These are phyloP conservation scores for Cotoneaster glaucophyllus DNA, from an alignment of 306 rosid genomes.

Conservation along the genomic window DNA sequence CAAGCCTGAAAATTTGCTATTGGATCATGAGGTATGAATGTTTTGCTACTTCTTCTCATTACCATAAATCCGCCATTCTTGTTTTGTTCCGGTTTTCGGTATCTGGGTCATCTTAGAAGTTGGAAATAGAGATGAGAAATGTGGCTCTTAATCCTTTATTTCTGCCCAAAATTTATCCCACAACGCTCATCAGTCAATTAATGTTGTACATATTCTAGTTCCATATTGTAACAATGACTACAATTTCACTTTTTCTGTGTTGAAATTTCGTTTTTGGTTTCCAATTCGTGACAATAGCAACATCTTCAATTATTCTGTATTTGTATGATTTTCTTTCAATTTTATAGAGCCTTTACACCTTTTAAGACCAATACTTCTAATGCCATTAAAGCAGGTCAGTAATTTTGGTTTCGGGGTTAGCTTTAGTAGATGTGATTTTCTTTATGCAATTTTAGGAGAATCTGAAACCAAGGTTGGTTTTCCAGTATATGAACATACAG, in stretches of 20 bases:
- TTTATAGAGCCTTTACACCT: not conserved
- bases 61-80: not conserved
- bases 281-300: too few species aligned
- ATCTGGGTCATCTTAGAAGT: not conserved
- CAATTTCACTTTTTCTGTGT: not conserved
- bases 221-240: not conserved
- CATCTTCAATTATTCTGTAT: too few species aligned
- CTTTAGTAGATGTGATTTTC: not conserved
- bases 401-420: not conserved
- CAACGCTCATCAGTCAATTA: not conserved
- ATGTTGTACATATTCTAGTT: not conserved
- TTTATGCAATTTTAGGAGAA: not conserved
- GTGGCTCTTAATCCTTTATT: not conserved
- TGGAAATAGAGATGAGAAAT: not conserved
- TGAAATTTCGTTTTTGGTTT: not conserved
- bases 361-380: too few species aligned
- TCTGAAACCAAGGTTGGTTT: not conserved
- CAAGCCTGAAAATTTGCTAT: slow-evolving; percentile 84
- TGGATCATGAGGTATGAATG: slow-evolving; percentile 69
- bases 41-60: not conserved
- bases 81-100: not conserved
- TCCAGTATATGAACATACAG: not conserved
- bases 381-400: not conserved
- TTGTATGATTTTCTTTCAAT: not conserved
- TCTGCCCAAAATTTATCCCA: not conserved